Conservation (phyloP, 2,329 filamentous ascomycete species). For the Xylariaceae sp. region DNA sequence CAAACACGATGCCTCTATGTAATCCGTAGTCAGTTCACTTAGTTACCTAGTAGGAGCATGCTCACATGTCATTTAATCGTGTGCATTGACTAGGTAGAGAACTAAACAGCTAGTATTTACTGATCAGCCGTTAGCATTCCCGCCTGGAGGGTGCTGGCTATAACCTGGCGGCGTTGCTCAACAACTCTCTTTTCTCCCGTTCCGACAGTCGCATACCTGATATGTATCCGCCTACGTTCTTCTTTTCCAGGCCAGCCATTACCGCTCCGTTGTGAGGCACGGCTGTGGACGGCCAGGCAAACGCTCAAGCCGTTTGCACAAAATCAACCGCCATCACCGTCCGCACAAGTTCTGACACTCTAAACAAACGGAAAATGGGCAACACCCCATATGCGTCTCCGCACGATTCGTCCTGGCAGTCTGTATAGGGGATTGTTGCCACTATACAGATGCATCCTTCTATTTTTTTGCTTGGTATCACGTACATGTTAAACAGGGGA, state of each 20-base stretch:
- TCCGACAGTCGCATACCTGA: slow-evolving; percentile 2
- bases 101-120: not conserved
- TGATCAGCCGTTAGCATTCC: slow-evolving; percentile 9
- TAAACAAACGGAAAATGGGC: slow-evolving; percentile 19
- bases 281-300: slow-evolving; percentile 1
- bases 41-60: not conserved
- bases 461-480: slow-evolving; percentile 23
- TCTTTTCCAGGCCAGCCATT: slow-evolving; percentile 5
- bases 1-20: not conserved
- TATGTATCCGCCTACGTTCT: slow-evolving; percentile 1
- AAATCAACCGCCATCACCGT: slow-evolving; percentile 1
- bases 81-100: not conserved
- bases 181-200: not conserved
- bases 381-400: slow-evolving; percentile 6
- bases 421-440: slow-evolving; percentile 1
- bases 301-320: slow-evolving; percentile 8
- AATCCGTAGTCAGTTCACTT: not conserved
- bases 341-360: slow-evolving; percentile 9
- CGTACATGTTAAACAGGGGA: slow-evolving; percentile 23
- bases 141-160: not conserved
- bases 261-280: not conserved
- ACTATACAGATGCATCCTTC: slow-evolving; percentile 15
- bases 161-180: slow-evolving; percentile 3
- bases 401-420: slow-evolving; percentile 15
- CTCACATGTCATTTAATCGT: not conserved